A percentile compares a stretch with the other conserved stretches of the same genome.
phyloP scores from a whole-genome alignment of 2,329 filamentous ascomycete species.

The Fusarium acutatum region DNA sequence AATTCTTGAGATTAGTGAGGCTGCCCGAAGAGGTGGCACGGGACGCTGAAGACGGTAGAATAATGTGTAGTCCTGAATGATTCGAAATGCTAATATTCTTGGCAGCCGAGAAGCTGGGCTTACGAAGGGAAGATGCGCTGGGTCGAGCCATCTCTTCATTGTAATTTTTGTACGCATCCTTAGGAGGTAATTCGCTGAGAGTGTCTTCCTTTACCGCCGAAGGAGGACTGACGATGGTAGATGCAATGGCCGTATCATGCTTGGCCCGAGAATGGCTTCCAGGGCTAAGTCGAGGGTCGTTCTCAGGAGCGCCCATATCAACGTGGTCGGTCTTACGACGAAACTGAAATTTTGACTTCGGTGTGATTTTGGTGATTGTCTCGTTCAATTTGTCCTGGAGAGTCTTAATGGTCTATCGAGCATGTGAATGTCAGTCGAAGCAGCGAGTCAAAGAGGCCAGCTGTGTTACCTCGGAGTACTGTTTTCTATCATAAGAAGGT shows the following conservation, averaged over 20 bases:
- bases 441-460: neutral
- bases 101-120: conserved; percentile 70
- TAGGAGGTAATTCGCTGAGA: conserved; percentile 28
- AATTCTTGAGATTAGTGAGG: conserved; percentile 73
- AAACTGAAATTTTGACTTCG: conserved; percentile 86
- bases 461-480: conserved; percentile 75
- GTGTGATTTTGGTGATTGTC: conserved; percentile 71
- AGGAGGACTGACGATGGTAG: neutral
- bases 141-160: conserved; percentile 63
- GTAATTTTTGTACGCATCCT: conserved; percentile 58
- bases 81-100: conserved; percentile 71
- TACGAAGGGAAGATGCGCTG: conserved; percentile 56
- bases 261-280: conserved; percentile 46
- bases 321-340: conserved; percentile 55
- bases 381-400: conserved; percentile 81
- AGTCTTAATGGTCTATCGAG: conserved; percentile 75
- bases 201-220: conserved; percentile 19
- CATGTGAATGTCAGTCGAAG: neutral
- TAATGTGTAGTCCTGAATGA: conserved; percentile 76
- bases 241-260: conserved; percentile 25
- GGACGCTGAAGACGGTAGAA: conserved; percentile 75
- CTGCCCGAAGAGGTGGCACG: conserved; percentile 78
- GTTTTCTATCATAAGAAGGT: conserved; percentile 88
- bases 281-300: conserved; percentile 54
- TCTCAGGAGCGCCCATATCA: conserved; percentile 53